Percentiles rank a stretch among this genome's conserved stretches.
These are phyloP conservation scores for Ganoderma sp. DNA, from an alignment of 1,284 basidiomycete genomes.

Conservation along the genomic window DNA sequence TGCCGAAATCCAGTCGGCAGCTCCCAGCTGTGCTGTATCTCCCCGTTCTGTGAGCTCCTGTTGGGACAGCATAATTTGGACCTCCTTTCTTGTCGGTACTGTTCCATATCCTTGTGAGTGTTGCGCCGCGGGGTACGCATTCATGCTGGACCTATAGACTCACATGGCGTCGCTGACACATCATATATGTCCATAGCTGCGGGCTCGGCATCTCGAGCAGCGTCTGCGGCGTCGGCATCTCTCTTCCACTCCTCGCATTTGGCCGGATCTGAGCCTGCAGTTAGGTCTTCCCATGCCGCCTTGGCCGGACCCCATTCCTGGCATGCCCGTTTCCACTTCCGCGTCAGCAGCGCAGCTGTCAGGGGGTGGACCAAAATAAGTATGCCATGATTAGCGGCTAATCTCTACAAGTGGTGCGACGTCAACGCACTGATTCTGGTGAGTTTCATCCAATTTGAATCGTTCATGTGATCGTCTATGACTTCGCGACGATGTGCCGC, in stretches of 20 bases:
- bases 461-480: conserved; percentile 23
- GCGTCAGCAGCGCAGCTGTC: too few species aligned
- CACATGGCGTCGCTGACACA: not conserved
- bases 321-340: not conserved
- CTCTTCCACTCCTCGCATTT: not conserved
- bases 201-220: not conserved
- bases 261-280: not conserved
- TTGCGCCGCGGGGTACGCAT: too few species aligned
- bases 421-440: conserved; percentile 21
- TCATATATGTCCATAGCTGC: not conserved
- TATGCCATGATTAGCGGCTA: too few species aligned
- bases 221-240: not conserved
- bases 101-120: too few species aligned
- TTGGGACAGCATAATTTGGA: not conserved
- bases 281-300: not conserved
- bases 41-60: not conserved
- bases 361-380: too few species aligned
- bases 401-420: not conserved
- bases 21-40: not conserved
- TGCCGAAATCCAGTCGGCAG: not conserved
- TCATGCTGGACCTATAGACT: not conserved
- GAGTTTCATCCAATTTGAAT: conserved; percentile 36
- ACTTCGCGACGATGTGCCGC: too few species aligned
- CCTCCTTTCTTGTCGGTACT: not conserved
- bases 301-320: not conserved